Base-by-base conservation (phyloP, 768 basidiomycete species). In the Amylocystis lapponica region DNA sequence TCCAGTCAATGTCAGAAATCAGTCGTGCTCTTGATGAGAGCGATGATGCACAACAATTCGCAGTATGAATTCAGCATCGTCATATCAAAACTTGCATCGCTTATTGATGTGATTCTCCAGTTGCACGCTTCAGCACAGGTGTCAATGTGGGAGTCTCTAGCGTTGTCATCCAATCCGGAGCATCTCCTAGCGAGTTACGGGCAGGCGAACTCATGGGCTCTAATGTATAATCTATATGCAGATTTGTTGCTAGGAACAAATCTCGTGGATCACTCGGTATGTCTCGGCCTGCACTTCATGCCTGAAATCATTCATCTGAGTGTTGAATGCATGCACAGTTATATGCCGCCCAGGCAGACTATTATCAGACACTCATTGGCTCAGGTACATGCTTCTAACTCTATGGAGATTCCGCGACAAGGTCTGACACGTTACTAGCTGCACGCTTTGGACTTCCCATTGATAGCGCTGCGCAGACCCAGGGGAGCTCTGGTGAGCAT, bases 1-100 rank as follows among this genome's bases (percentile, higher is more conserved):
- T 56, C 17, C 37, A 56, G 26, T 49, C 54, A 3, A 56, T 56
- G 54, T 43, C 51, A 1, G 45, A 52, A 39, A 56, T 56, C 21
- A 47, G 49, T 21, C 27, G 38, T 2, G 51, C 45, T 1, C n/a
- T 51, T 12, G 45, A 45, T 9, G 19, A 47, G 23, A 33, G 33
- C 16, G 23, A 38, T 16, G 51, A 53, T 35, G 46, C 43, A 6
- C 36, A 49, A 17, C 29, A 36, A n/a, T 55, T 44, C 25, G 45
- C 46, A 11, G 53, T 55, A 43, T 27, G 53, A 36, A n/a, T 27
- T 25, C 16, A 8, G 0, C 29, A 22, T 17, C 13, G 22, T 8
- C n/a, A 10, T 16, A 14, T 20, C 16, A 12, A 14, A 19, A 10
- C 10, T 25, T 8, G 7, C 23, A 10, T 20, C 9, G 6, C 10